Evolutionary conservation across 148 eudicot genomes (phyloP).

Genomic region (Fagopyrum tataricum): DNA sequence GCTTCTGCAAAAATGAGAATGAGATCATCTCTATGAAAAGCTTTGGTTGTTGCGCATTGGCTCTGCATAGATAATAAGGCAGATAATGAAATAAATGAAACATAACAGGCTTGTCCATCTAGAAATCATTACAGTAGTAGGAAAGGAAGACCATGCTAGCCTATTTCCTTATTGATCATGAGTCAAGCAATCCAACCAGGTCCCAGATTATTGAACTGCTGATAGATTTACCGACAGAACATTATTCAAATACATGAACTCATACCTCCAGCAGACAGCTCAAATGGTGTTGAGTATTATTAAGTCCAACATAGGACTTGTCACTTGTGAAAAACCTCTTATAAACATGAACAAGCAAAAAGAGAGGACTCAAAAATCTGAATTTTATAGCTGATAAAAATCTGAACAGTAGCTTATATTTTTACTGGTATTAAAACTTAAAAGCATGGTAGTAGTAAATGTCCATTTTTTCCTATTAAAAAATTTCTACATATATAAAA

Average conservation of each 20-base stretch:
- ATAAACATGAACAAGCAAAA: neutral
- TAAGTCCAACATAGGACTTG: neutral
- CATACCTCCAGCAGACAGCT: neutral
- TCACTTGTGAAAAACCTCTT: neutral
- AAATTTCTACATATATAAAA: neutral
- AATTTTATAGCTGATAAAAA: neutral
- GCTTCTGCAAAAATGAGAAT: slow-evolving; percentile 57
- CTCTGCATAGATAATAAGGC: slow-evolving; percentile 21
- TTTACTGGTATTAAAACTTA: neutral
- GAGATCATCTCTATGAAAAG: slow-evolving; percentile 49
- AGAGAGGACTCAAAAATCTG: neutral
- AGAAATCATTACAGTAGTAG: neutral
- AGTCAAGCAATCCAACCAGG: neutral
- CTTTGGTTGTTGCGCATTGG: slow-evolving; percentile 48
- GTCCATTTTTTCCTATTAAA: neutral
- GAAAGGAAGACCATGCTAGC: neutral
- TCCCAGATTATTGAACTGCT: neutral
- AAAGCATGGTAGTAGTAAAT: neutral
- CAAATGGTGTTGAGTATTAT: neutral
- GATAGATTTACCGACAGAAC: neutral
- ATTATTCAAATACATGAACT: neutral
- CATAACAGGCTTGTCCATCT: neutral
- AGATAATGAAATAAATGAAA: neutral
- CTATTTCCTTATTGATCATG: neutral
- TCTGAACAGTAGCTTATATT: neutral